Percentiles rank a stretch among this genome's conserved stretches.
Evolutionary conservation across 1,284 basidiomycete species (phyloP).

Genomic region (Ustilago curta): DNA sequence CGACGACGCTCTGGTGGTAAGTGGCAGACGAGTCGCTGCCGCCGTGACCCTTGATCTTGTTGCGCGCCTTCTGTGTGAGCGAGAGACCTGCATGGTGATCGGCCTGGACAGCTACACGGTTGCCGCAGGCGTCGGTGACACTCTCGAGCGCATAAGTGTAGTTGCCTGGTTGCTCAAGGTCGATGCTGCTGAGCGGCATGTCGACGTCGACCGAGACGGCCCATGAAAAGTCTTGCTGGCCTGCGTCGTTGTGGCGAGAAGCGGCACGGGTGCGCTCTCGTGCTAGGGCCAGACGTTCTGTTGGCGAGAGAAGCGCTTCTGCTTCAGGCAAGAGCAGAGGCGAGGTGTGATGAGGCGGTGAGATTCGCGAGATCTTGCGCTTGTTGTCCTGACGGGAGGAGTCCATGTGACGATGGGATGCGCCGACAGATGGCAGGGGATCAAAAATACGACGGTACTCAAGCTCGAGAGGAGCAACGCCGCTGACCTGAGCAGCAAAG

Average conservation of each 20-base stretch:
- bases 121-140: slow-evolving; percentile 66
- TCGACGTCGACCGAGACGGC: slow-evolving; percentile 48
- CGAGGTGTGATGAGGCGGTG: slow-evolving; percentile 49
- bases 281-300: slow-evolving; percentile 39
- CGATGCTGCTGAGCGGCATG: slow-evolving; percentile 59
- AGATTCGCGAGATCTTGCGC: slow-evolving; percentile 49
- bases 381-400: slow-evolving; percentile 22
- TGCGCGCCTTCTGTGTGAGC: slow-evolving; percentile 41
- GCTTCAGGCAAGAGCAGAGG: slow-evolving; percentile 46
- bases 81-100: slow-evolving; percentile 19
- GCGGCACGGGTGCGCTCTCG: slow-evolving; percentile 40
- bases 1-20: slow-evolving; percentile 74
- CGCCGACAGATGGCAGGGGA: slow-evolving; percentile 18
- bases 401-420: slow-evolving; percentile 12
- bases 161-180: slow-evolving; percentile 52
- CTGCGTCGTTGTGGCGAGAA: slow-evolving; percentile 26
- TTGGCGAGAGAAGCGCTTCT: slow-evolving; percentile 35
- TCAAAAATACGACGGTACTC: slow-evolving; percentile 51
- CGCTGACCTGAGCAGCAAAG: slow-evolving; percentile 56
- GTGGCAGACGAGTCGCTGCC: slow-evolving; percentile 3
- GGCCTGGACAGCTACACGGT: slow-evolving; percentile 31
- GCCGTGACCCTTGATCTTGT: slow-evolving; percentile 34
- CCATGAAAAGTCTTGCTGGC: slow-evolving; percentile 50
- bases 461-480: slow-evolving; percentile 62
- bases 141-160: slow-evolving; percentile 57